Percentiles rank a stretch among this genome's conserved stretches.
phyloP scores from a whole-genome alignment of 2,329 filamentous ascomycete genomes.

The Trichoderma atrobrunneum region DNA sequence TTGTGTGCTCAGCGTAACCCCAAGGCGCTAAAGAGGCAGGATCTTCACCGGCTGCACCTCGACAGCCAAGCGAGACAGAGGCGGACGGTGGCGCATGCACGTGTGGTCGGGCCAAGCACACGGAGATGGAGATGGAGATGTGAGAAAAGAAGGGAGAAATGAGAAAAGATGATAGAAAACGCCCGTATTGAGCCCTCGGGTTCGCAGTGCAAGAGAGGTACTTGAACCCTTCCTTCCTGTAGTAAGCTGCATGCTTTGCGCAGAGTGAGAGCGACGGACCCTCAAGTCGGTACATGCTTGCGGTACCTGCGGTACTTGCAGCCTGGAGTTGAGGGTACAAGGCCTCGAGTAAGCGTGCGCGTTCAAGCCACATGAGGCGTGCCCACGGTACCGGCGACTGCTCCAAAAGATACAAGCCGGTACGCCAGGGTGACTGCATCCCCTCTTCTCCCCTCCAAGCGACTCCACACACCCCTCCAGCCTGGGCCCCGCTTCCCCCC shows the following conservation, averaged over 20 bases:
- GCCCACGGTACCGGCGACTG: not conserved
- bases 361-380: not conserved
- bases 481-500: conserved; percentile 3
- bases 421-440: conserved; percentile 11
- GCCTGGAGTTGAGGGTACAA: not conserved
- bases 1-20: not conserved
- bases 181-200: not conserved
- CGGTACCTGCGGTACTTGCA: not conserved
- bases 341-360: not conserved
- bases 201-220: not conserved
- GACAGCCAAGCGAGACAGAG: conserved; percentile 8
- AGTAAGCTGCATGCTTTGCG: not conserved
- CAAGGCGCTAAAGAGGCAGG: conserved; percentile 12
- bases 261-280: not conserved
- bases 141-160: not conserved
- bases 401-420: conserved; percentile 10
- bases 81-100: not conserved
- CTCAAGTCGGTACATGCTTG: not conserved
- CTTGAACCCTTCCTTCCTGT: not conserved
- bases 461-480: conserved; percentile 3
- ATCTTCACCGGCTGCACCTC: conserved; percentile 21
- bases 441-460: conserved; percentile 5
- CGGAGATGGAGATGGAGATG: not conserved
- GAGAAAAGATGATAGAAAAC: not conserved
- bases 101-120: not conserved